Evolutionary conservation across 2,329 filamentous ascomycete genomes (phyloP).

Genomic region (Paraconiothyrium sp.): DNA sequence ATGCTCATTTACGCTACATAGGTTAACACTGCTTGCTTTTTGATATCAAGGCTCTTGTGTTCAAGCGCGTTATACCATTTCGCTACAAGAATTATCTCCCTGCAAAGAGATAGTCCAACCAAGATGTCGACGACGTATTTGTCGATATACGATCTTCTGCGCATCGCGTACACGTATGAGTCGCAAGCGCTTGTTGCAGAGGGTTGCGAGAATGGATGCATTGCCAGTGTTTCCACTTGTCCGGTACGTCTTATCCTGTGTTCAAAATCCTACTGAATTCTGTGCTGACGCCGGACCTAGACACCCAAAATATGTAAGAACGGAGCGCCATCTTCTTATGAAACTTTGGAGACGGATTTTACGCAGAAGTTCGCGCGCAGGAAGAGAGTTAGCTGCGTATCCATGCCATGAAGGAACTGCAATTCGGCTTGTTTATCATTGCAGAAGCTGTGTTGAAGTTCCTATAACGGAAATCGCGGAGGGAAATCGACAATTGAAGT

Average conservation of each 20-base stretch:
- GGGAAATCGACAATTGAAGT: not conserved
- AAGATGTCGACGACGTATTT: conserved; percentile 45
- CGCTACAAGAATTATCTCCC: not conserved
- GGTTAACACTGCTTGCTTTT: not conserved
- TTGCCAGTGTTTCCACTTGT: conserved; percentile 29
- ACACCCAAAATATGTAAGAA: conserved; percentile 39
- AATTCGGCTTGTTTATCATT: not conserved
- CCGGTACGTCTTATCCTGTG: conserved; percentile 27
- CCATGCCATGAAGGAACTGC: conserved; percentile 16
- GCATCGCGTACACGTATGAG: conserved; percentile 48
- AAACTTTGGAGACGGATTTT: conserved; percentile 42
- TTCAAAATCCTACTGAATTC: not conserved
- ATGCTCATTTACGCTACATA: not conserved
- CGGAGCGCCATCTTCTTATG: conserved; percentile 21
- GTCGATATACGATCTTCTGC: conserved; percentile 43
- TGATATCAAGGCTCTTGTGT: not conserved
- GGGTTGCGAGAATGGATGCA: conserved; percentile 29
- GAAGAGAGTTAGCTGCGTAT: conserved; percentile 24
- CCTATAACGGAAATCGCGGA: not conserved
- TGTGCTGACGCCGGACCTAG: conserved; percentile 23
- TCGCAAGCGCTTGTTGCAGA: conserved; percentile 29
- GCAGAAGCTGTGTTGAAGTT: not conserved
- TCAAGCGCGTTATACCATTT: not conserved
- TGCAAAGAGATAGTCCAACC: not conserved
- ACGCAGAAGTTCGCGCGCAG: conserved; percentile 31